Base-by-base conservation (phyloP, 306 rosid genomes). In the Vigna unguiculata region DNA sequence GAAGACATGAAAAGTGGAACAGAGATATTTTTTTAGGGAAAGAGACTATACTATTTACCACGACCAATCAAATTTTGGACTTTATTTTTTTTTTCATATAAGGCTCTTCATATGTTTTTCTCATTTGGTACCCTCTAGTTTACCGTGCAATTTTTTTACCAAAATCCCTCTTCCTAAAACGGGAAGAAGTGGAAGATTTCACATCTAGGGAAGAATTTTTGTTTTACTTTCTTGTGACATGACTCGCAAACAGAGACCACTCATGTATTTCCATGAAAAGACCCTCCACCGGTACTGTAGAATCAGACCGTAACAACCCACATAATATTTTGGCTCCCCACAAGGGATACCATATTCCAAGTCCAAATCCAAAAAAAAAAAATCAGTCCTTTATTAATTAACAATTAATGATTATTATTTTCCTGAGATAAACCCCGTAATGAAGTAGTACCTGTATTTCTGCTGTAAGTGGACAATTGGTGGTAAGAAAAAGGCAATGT, bases 241-340 rank as follows among this genome's bases (percentile, higher is more conserved):
- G 96, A 93, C 91, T 86, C 74, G 41, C 52, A 77, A 76, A 47
- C 66, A 69, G 68, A 78, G 80, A 81, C 86, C 81, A 69, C 81
- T 75, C 69, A 57, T 28, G 53, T 78, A 71, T 76, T 89, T 86
- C 75, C 84, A 58, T 83, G 93, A 90, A 91, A 88, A 85, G 93
- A 91, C 96, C 83, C 66, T 83, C 83, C 79, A 80, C 79, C 69
- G 22, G 61, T 71, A 69, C 78, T 77, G 76, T 54, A 70, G 86
- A 85, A 84, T 75, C 78, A 49, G 68, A 78, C 84, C 59, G 76
- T 61, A 78, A 84, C 73, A 83, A 60, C 76, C 75, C 77, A 24
- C 70, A 64, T 38, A n/a, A 65, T 69, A 4, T 52, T 53, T 81
- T 75, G 46, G 51, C 77, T 67, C 80, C 54, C 49, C 82, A 63